Evolutionary conservation across 1,284 basidiomycete species (phyloP), one percentile per base, ranked within the genome.

Genomic region (Sporisorium sorghi): DNA sequence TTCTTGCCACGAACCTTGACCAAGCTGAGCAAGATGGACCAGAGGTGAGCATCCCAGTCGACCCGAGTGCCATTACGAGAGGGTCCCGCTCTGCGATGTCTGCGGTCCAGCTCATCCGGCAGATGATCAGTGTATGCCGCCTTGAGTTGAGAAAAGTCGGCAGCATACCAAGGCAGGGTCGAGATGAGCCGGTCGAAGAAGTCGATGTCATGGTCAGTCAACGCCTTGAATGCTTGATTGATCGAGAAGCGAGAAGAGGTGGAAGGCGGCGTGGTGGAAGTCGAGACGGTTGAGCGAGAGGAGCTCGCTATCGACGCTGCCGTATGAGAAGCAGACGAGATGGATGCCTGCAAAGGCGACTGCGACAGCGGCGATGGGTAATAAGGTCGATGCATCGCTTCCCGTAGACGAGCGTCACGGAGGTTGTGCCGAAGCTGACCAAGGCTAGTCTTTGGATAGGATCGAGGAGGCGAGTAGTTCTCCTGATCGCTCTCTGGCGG

Each of bases 181-280:
- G 62, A 46, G n/a, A 82, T 56, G 49, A 83, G 65, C 3, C 47
- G 56, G 51, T 83, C 77, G 49, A 83, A 83, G 59, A 82, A 82
- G 28, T 28, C 51, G 15, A 82, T 57, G 47, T 83, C 80, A 14
- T 65, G 55, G 0, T 70, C 59, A 21, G 54, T 54, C 24, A 83
- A 55, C 5, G 53, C 32, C 24, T 73, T 64, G 59, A 75, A 75
- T 0, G 67, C 64, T 24, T 75, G 63, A 23, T 57, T 58, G 43
- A 75, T 71, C 6, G 68, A 71, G 55, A 75, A 75, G 30, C 54
- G 73, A 30, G 73, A 73, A 1, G 65, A 62, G 2, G 56, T 43
- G n/a, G 62, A 58, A 17, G 57, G 64, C 11, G 51, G 64, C 1
- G 66, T 70, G 37, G 66, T 70, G 2, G 67, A 64, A 5, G 58